Evolutionary conservation across 2,329 filamentous ascomycete species (phyloP).

Genomic region (Hymenoscyphus fructigenus): DNA sequence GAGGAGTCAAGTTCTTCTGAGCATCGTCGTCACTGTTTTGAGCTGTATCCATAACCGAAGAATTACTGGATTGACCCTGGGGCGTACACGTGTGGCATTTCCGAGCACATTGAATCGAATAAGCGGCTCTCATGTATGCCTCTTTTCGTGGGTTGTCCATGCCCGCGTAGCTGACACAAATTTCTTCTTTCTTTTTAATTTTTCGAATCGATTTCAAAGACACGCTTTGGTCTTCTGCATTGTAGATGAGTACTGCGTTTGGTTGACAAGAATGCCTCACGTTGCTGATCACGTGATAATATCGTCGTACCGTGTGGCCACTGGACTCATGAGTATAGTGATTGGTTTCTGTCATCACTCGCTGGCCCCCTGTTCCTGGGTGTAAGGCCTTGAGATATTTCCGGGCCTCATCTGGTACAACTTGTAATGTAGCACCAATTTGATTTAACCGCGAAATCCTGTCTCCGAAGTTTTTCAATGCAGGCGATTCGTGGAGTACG

Average conservation of each 20-base stretch:
- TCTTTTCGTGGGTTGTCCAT: not conserved
- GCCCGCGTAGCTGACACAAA: not conserved
- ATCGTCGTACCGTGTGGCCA: constrained; percentile 3
- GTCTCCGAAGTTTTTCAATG: not conserved
- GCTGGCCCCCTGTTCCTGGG: not conserved
- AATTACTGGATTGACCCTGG: not conserved
- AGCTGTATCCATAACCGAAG: not conserved
- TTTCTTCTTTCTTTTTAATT: not conserved
- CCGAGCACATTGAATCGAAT: not conserved
- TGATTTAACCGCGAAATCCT: not conserved
- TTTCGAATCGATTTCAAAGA: not conserved
- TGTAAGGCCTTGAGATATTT: not conserved
- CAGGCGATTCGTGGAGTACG: not conserved
- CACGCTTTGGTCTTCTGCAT: not conserved
- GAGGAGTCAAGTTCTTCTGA: not conserved
- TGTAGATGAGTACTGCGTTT: not conserved
- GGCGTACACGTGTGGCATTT: not conserved
- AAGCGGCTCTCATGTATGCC: not conserved
- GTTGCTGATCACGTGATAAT: constrained; percentile 5
- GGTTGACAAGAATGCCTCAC: constrained; percentile 6
- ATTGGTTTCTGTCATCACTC: not conserved
- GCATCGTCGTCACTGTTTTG: not conserved
- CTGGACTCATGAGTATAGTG: not conserved
- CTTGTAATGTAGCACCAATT: not conserved
- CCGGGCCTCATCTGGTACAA: not conserved